A percentile compares a stretch with the other conserved stretches of the same genome.
Evolutionary conservation across 192 early-diverging fungal genomes (phyloP).

Genomic region (Backusella tuberculispora): DNA sequence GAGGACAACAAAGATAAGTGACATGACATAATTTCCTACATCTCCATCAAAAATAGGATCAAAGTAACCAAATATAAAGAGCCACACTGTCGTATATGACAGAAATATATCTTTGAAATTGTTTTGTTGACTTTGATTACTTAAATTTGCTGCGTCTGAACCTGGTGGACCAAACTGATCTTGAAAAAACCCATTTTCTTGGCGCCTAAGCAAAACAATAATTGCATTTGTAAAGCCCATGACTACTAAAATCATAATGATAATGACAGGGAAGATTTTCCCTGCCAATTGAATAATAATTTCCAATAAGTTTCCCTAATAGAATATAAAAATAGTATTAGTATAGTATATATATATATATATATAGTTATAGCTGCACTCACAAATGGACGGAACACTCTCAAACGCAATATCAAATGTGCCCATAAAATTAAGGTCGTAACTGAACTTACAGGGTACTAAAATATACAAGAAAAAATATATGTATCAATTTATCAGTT

Average conservation of each 20-base stretch:
- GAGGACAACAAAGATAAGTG: background rate
- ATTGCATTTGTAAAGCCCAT: conserved; percentile 18
- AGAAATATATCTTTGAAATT: background rate
- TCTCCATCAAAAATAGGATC: background rate
- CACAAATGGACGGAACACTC: conserved; percentile 11
- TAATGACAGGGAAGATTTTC: background rate
- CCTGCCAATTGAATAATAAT: conserved; percentile 15
- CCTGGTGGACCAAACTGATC: background rate
- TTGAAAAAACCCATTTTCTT: background rate
- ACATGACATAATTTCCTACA: background rate
- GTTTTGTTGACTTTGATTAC: background rate
- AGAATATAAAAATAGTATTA: background rate
- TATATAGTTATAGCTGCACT: background rate
- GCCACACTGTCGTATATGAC: background rate
- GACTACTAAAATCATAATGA: conserved; percentile 13
- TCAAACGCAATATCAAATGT: conserved; percentile 10
- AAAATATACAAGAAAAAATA: background rate
- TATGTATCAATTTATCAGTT: background rate
- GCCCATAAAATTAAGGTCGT: conserved; percentile 13
- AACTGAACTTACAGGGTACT: background rate
- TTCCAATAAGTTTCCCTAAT: conserved; percentile 11
- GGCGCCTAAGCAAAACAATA: conserved; percentile 10
- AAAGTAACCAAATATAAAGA: conserved; percentile 17
- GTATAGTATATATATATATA: background rate
- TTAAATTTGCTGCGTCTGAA: background rate